Base-by-base conservation (phyloP, 352 stramenopile species). In the Phytophthora cryptogea region DNA sequence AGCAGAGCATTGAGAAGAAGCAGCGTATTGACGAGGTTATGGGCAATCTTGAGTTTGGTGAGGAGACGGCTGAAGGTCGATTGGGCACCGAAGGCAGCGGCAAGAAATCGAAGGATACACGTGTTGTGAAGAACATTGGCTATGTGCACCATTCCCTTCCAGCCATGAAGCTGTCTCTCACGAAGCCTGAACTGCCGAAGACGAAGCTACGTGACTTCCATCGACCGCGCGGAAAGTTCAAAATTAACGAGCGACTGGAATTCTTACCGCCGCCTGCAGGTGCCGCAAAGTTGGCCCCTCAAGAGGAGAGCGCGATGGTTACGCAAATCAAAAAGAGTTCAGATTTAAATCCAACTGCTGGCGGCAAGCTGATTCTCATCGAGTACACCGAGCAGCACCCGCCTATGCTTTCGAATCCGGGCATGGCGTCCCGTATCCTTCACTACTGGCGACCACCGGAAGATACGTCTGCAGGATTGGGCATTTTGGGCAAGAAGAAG, bases 291-390 rank as follows among this genome's bases (percentile, higher is more conserved):
- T 35, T 87, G 14, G 66, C 78, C 16, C 63, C 68, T 4, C 83
- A 85, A 27, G 79, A 94, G 17, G 81, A 91, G 47, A 87, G 75
- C 39, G 78, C 81, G 10, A 85, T 88, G 58, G 71, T 89, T 37
- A 88, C 83, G n/a, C 85, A 94, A 59, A 95, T 93, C 59, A 95
- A 95, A 55, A 95, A 95, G 62, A 90, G 76, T 31, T 92, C 83
- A 0, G 86, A 94, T 33, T 61, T 94, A 49, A 89, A 87, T 44
- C 83, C 83, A 16, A 89, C 72, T 9, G 81, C 82, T 43, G 83
- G 78, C 30, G 86, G 83, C 0, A 92, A 92, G 43, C 68, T 92
- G 46, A 90, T 94, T 63, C 49, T 94, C 26, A 74, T 94, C 32
- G 85, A 94, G 57, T 94, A 94, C 72, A 92, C 82, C 23, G 85